Percentiles rank a stretch among this genome's conserved stretches.
These are phyloP conservation scores for Jaminaea rosea DNA, from an alignment of 1,284 basidiomycete genomes.

Conservation along the genomic window DNA sequence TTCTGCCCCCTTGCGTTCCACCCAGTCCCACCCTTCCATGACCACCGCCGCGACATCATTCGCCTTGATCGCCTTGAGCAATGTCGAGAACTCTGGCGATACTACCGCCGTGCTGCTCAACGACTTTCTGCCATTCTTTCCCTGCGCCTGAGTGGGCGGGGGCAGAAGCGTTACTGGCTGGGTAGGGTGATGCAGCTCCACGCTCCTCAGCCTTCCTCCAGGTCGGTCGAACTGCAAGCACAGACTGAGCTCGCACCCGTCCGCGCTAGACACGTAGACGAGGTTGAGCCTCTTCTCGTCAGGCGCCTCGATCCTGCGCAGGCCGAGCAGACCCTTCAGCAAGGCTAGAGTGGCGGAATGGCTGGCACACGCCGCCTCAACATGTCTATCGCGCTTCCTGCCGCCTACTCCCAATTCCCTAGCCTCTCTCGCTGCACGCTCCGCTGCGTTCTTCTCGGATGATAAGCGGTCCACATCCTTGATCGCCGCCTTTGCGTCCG, in stretches of 20 bases:
- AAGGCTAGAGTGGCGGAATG: not conserved
- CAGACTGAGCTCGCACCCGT: not conserved
- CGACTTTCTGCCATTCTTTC: not conserved
- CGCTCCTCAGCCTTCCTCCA: constrained; percentile 1
- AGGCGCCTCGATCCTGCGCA: not conserved
- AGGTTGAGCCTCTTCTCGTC: not conserved
- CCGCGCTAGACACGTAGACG: not conserved
- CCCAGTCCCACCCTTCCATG: constrained; percentile 1
- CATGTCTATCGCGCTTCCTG: not conserved
- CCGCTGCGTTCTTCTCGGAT: not conserved
- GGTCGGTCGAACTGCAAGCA: not conserved
- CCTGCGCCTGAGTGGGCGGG: not conserved
- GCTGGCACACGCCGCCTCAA: not conserved
- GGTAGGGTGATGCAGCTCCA: constrained; percentile 3
- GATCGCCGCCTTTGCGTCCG: not conserved
- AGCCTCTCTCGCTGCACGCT: not conserved
- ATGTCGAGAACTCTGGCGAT: not conserved
- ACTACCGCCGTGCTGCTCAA: not conserved
- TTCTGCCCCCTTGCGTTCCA: not conserved
- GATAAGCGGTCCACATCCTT: not conserved
- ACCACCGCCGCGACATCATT: not conserved
- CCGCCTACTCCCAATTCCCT: not conserved
- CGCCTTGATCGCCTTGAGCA: not conserved
- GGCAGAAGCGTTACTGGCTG: not conserved
- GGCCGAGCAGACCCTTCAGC: not conserved